Evolutionary conservation across 352 stramenopile species (phyloP).

Genomic region (Phytopythium delawarense): DNA sequence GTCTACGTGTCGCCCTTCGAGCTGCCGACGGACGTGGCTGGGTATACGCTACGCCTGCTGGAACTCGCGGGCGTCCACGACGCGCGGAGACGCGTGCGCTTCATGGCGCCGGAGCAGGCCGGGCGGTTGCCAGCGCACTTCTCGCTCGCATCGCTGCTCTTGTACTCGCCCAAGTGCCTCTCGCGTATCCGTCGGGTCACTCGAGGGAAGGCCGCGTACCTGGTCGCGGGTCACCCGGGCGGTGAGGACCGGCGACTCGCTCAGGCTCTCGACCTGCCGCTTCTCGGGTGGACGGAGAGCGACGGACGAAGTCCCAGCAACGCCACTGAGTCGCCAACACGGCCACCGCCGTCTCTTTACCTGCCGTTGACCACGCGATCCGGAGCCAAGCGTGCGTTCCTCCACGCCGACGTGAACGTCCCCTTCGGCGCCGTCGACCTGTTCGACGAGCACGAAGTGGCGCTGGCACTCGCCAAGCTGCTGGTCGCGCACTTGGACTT

Average conservation of each 20-base stretch:
- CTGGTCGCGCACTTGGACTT: slow-evolving; percentile 77
- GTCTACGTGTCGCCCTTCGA: slow-evolving; percentile 88
- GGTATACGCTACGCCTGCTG: slow-evolving; percentile 85
- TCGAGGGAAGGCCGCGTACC: slow-evolving; percentile 58
- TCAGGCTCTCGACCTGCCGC: slow-evolving; percentile 64
- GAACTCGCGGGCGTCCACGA: slow-evolving; percentile 66
- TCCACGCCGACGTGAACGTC: slow-evolving; percentile 83
- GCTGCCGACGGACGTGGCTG: slow-evolving; percentile 61
- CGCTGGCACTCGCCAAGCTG: slow-evolving; percentile 81
- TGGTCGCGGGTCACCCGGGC: slow-evolving; percentile 72
- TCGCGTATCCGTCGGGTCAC: slow-evolving; percentile 56
- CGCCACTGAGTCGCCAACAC: background rate
- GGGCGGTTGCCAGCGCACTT: slow-evolving; percentile 77
- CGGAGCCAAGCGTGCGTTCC: slow-evolving; percentile 76
- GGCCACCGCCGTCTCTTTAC: background rate
- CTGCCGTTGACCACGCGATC: slow-evolving; percentile 71
- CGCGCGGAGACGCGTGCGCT: slow-evolving; percentile 57
- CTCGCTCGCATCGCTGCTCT: slow-evolving; percentile 70
- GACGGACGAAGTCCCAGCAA: slow-evolving; percentile 3
- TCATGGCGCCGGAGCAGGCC: slow-evolving; percentile 83
- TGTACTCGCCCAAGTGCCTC: slow-evolving; percentile 84
- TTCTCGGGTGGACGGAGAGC: slow-evolving; percentile 61
- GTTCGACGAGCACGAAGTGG: slow-evolving; percentile 86
- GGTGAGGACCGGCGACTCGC: slow-evolving; percentile 80
- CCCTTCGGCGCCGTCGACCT: slow-evolving; percentile 85